Conservation (phyloP, 179 eudicot species). For the Spinacia oleracea region DNA sequence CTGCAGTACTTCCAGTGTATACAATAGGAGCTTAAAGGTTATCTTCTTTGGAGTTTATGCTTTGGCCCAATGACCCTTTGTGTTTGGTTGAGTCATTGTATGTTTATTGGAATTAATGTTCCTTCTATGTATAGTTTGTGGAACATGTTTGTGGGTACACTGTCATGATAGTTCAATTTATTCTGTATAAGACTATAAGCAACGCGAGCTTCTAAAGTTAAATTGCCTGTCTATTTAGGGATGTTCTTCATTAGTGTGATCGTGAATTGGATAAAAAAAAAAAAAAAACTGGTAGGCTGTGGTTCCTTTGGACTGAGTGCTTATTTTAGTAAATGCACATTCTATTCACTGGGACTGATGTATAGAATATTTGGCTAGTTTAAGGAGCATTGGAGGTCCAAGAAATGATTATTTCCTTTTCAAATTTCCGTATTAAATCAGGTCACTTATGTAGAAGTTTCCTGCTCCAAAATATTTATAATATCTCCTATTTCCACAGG, state of each 20-base stretch:
- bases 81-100: background rate
- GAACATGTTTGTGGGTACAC: background rate
- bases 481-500: conserved; percentile 43
- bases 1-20: background rate
- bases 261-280: background rate
- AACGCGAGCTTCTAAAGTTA: background rate
- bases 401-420: background rate
- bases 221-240: background rate
- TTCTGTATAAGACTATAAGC: conserved; percentile 2
- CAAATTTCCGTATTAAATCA: background rate
- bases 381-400: background rate
- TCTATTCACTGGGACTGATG: background rate
- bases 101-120: background rate
- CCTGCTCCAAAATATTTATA: conserved; percentile 3
- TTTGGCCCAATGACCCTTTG: background rate
- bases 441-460: background rate
- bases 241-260: background rate
- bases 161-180: background rate
- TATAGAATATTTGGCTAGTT: background rate
- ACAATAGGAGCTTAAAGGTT: background rate
- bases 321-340: background rate
- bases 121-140: background rate
- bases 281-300: background rate
- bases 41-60: background rate
- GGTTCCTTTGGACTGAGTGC: background rate